These are phyloP conservation scores for Helichrysum umbraculigerum DNA, from an alignment of 129 eudicot genomes.

Conservation along the genomic window DNA sequence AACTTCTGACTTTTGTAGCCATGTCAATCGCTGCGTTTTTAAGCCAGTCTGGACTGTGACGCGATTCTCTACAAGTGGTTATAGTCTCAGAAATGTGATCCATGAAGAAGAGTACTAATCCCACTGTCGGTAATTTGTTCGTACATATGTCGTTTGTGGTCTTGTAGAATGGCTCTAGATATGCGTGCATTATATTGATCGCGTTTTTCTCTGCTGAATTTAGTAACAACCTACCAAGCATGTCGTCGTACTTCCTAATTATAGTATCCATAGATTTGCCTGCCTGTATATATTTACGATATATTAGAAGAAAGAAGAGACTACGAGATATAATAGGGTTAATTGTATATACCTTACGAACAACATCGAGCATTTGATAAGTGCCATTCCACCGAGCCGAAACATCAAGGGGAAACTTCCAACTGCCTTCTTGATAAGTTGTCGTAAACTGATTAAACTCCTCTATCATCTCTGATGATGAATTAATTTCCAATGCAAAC, in stretches of 20 bases:
- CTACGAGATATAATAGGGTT: no score
- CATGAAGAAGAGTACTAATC: constrained; percentile 95
- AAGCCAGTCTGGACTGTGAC: constrained; percentile 88
- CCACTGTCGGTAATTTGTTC: constrained; percentile 66
- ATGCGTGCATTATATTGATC: constrained; percentile 58
- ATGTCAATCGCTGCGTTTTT: constrained; percentile 72
- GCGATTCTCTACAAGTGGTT: constrained; percentile 67
- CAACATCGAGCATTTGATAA: constrained; percentile 93
- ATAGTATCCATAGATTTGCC: constrained; percentile 68
- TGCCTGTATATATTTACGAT: constrained; percentile 47
- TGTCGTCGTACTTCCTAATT: constrained; percentile 66
- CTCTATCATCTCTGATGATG: constrained; percentile 62
- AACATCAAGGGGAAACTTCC: constrained; percentile 89
- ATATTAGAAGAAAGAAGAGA: constrained; percentile 3
- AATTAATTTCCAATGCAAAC: constrained; percentile 76
- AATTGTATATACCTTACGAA: constrained; percentile 61
- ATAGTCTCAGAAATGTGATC: constrained; percentile 86
- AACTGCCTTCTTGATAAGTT: constrained; percentile 75
- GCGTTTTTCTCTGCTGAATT: constrained; percentile 72
- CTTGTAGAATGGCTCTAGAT: constrained; percentile 84
- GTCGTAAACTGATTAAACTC: constrained; percentile 66
- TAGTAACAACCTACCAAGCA: constrained; percentile 60
- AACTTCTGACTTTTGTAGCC: constrained; percentile 56
- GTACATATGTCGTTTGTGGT: constrained; percentile 86
- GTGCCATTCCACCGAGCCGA: constrained; percentile 94